Conservation (phyloP, 2,329 filamentous ascomycete species). For the Fusarium stilboides region DNA sequence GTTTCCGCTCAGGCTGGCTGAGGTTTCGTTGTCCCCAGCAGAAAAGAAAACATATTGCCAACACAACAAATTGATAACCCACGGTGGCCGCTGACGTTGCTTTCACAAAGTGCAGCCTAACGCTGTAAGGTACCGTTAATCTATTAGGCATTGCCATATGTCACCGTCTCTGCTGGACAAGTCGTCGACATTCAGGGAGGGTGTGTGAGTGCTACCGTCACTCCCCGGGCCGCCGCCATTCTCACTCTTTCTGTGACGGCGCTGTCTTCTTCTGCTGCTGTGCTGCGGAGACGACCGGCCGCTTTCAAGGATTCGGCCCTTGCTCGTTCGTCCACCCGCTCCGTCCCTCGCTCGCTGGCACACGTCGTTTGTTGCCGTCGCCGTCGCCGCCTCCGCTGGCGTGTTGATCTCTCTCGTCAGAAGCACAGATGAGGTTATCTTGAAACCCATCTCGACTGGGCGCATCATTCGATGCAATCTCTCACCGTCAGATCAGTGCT, state of each 20-base stretch:
- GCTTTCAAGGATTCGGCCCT: conserved; percentile 35
- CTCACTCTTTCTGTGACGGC: conserved; percentile 33
- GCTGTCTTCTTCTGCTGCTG: conserved; percentile 28
- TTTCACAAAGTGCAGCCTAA: conserved; percentile 2
- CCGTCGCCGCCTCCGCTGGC: conserved; percentile 7
- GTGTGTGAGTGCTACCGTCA: background rate
- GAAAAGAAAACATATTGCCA: conserved; percentile 22
- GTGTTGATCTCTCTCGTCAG: conserved; percentile 30
- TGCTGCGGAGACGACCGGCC: conserved; percentile 33
- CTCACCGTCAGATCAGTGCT: conserved; percentile 31
- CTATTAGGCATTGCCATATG: conserved; percentile 24
- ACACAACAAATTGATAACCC: conserved; percentile 33
- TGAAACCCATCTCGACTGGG: conserved; percentile 31
- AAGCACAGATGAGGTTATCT: conserved; percentile 38
- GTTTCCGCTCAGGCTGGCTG: conserved; percentile 27
- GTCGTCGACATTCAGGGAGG: conserved; percentile 7
- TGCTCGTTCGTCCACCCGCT: conserved; percentile 29
- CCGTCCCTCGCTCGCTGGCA: conserved; percentile 29
- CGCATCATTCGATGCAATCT: conserved; percentile 43
- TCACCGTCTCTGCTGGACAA: conserved; percentile 28
- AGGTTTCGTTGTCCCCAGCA: conserved; percentile 38
- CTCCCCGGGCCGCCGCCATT: conserved; percentile 22
- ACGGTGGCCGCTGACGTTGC: conserved; percentile 14
- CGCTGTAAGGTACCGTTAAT: conserved; percentile 16
- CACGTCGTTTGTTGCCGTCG: conserved; percentile 15